Evolutionary conservation across 2,329 filamentous ascomycete genomes (phyloP), one percentile per base, ranked within the genome.

Genomic region (Colletotrichum orbiculare): DNA sequence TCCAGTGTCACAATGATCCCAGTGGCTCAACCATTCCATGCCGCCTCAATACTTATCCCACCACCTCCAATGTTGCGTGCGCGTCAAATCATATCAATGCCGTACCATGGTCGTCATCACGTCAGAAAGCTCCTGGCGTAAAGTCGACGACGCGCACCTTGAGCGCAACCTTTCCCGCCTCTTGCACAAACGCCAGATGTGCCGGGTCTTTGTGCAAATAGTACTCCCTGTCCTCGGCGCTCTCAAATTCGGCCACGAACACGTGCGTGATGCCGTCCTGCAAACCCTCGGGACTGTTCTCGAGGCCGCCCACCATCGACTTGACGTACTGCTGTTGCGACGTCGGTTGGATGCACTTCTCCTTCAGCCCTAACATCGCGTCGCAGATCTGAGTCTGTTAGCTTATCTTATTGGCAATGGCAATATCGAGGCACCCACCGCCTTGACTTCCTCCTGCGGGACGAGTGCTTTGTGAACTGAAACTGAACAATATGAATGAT

Each of bases 401-500:
- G 64, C 39, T 49, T 25, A 15, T 33, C 3, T 33, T 45, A 6
- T 12, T 17, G 48, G 38, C 25, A 25, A 38, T 38, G 10, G 47
- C 0, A 11, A 13, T 17, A 13, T 15, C 11, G 13, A n/a, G 25
- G 9, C 15, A 76, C 82, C 49, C 76, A 90, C 90, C 70, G 86
- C 82, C 69, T 85, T 78, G 8, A 91, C 78, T 38, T 84, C 79
- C 13, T 83, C 81, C 1, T 79, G 69, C 1, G 79, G 78, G 2
- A 81, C 74, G 1, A 78, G 77, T 0, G 85, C 74, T 71, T 89
- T 89, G 79, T 89, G 79, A 91, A 91, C 66, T 87, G 82, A 71
- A 92, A 89, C 34, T 91, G 79, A 3, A 92, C 89, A 54, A 92
- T 83, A 73, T 92, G 90, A n/a, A 86, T 79, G 69, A 92, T 82